phyloP scores from a whole-genome alignment of 2,329 filamentous ascomycete species.

The Ceratocystiopsis brevicomis region DNA sequence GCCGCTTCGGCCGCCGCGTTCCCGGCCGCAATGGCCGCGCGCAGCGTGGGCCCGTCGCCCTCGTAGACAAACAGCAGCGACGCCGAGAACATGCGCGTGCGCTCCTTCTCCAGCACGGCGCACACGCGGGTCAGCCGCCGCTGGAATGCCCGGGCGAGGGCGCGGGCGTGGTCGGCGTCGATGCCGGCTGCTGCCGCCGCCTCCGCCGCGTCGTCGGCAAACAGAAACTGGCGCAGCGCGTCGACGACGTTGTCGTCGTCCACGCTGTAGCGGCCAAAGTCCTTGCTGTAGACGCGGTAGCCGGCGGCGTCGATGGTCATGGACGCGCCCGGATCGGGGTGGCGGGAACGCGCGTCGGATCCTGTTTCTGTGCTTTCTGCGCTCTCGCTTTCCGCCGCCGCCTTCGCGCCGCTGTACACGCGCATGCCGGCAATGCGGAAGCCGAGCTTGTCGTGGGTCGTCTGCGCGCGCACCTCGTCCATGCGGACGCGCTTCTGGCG shows the following conservation, averaged over 20 bases:
- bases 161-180: constrained; percentile 35
- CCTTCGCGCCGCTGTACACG: constrained; percentile 32
- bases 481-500: constrained; percentile 40
- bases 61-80: constrained; percentile 46
- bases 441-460: constrained; percentile 39
- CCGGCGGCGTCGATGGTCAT: constrained; percentile 27
- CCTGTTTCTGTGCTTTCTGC: constrained; percentile 12
- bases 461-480: constrained; percentile 36
- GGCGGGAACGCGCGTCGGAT: constrained; percentile 6
- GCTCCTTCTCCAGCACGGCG: constrained; percentile 32
- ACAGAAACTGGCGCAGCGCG: constrained; percentile 37
- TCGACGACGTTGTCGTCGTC: constrained; percentile 34
- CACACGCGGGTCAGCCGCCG: constrained; percentile 33
- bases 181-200: no score
- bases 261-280: constrained; percentile 36
- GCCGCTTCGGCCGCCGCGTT: constrained; percentile 29
- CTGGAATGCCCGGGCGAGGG: constrained; percentile 34
- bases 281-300: constrained; percentile 43
- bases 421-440: constrained; percentile 50
- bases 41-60: constrained; percentile 37
- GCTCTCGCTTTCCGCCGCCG: constrained; percentile 23
- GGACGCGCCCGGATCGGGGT: constrained; percentile 20
- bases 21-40: constrained; percentile 32
- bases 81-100: constrained; percentile 45
- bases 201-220: constrained; percentile 33